Evolutionary conservation across 257 asterid species (phyloP), one percentile per base, ranked within the genome.

Genomic region (Fraxinus anomala): DNA sequence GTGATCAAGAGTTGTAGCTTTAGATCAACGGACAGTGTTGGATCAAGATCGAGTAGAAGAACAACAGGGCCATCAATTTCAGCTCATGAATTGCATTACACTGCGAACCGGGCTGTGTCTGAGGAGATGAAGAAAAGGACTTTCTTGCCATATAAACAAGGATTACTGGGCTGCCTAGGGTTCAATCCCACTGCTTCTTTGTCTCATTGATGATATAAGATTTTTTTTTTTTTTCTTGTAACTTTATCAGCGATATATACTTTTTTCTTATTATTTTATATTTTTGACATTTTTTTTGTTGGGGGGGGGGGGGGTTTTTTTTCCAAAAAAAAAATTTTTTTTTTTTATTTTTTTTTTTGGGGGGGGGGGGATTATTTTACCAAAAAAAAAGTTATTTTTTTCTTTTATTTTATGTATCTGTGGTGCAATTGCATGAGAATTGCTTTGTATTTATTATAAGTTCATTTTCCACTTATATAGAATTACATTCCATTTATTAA

Each of bases 81-180:
- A 1, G 95, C 99, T 6, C 99, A 93, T 17, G 97, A 96, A 33
- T 26, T 92, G 91, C 99, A 93, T 85, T 92, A 93, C 83, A 89
- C 91, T 0, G 80, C 84, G 65, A 93, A 92, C 82, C 76, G 99
- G 51, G 93, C 96, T 0, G 88, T 85, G 10, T 88, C 93, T 4
- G 97, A 89, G 81, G 99, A 93, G 68, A 87, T 96, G 89, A 89
- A 82, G 85, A 92, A 82, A 88, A 89, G 92, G 79, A 93, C 97
- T 7, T 87, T 63, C 51, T 81, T 96, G 85, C 99, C 99, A 8
- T 93, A 96, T 84, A 89, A 86, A 63, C 97, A 87, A 4, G 97
- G 96, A 0, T 70, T 96, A 2, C 72, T 92, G 73, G 97, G 98
- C 0, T 96, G 99, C 81, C 82, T 96, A 66, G 92, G 98, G 11